Percentiles rank a stretch among this genome's conserved stretches.
phyloP scores from a whole-genome alignment of 108 stramenopile species.

The Hondaea fermentalgiana region DNA sequence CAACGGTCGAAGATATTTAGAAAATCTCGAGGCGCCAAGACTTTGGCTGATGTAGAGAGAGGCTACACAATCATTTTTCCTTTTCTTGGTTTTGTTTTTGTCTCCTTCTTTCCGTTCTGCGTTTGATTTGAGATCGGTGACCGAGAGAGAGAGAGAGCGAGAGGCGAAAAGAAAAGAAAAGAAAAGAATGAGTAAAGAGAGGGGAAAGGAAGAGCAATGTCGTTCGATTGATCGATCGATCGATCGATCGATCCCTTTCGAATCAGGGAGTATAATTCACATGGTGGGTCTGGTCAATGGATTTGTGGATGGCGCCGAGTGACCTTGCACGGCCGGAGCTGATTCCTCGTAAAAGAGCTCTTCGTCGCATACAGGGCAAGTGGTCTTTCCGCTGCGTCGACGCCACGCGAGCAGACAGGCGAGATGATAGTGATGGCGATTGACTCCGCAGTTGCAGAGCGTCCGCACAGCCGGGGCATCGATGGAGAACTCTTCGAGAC shows the following conservation, averaged over 20 bases:
- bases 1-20: not conserved
- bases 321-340: not conserved
- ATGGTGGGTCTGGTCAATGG: not conserved
- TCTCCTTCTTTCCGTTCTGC: no score
- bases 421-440: not conserved
- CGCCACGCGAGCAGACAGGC: not conserved
- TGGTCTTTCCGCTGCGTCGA: not conserved
- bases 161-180: no score
- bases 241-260: no score
- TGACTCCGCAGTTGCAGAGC: not conserved
- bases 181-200: no score
- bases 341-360: constrained; percentile 9
- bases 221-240: no score
- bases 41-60: no score
- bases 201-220: no score
- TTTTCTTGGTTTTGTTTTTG: no score
- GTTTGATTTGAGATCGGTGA: no score
- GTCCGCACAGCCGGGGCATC: not conserved
- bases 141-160: no score
- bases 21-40: not conserved
- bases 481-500: not conserved
- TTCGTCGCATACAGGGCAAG: not conserved
- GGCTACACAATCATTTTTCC: no score
- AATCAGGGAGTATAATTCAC: not conserved
- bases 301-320: not conserved